phyloP scores from a whole-genome alignment of 2,329 filamentous ascomycete genomes.

The Ceratocystis cubensis region DNA sequence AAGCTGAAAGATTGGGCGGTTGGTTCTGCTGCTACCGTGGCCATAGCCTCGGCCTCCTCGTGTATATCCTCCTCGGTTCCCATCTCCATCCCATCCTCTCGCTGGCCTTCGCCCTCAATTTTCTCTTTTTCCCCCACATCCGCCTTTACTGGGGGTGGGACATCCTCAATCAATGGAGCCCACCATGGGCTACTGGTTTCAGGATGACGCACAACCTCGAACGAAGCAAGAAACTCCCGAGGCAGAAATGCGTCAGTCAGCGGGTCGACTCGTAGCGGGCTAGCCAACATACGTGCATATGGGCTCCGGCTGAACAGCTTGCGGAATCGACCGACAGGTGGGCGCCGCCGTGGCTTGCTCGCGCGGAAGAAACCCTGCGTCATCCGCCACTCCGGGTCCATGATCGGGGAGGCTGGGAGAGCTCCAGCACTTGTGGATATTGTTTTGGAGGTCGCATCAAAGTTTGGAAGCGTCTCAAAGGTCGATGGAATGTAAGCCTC shows the following conservation, averaged over 20 bases:
- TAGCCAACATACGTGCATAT: constrained; percentile 51
- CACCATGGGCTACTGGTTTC: constrained; percentile 42
- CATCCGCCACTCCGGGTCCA: constrained; percentile 39
- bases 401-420: constrained; percentile 43
- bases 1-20: neutral
- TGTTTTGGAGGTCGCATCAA: constrained; percentile 33
- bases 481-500: constrained; percentile 11
- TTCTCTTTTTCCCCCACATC: neutral
- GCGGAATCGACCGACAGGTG: constrained; percentile 37
- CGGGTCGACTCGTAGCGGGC: constrained; percentile 45
- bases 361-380: constrained; percentile 34
- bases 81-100: neutral
- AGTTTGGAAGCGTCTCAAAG: constrained; percentile 15
- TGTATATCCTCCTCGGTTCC: neutral
- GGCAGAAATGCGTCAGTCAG: constrained; percentile 41
- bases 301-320: constrained; percentile 48
- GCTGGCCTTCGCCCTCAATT: neutral
- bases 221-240: constrained; percentile 49
- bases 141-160: neutral
- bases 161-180: constrained; percentile 32
- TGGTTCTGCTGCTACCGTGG: neutral
- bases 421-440: constrained; percentile 35
- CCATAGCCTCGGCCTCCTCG: neutral
- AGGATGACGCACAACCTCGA: constrained; percentile 45
- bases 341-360: constrained; percentile 25